Evolutionary conservation across 2,329 filamentous ascomycete genomes (phyloP).

Genomic region (Chaetomiaceae sp.): DNA sequence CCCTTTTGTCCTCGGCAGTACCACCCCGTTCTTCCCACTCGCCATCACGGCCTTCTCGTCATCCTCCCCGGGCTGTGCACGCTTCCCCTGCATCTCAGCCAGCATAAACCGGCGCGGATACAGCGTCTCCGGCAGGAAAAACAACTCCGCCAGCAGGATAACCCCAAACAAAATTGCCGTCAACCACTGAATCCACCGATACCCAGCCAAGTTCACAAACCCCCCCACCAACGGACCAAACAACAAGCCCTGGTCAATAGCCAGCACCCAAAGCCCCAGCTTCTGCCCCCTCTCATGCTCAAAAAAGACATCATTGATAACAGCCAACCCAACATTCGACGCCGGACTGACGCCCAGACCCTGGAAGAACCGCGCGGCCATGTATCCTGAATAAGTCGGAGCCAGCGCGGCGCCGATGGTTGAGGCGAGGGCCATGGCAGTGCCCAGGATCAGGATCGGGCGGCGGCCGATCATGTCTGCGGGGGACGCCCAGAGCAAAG

Average conservation of each 20-base stretch:
- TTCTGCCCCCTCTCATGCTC: constrained; percentile 53
- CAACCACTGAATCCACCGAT: constrained; percentile 52
- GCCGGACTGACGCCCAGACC: constrained; percentile 52
- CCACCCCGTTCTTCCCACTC: background rate
- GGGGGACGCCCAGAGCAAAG: constrained; percentile 44
- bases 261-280: constrained; percentile 53
- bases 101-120: constrained; percentile 51
- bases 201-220: constrained; percentile 44
- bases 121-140: constrained; percentile 52
- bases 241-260: constrained; percentile 29
- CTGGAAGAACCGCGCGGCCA: constrained; percentile 56
- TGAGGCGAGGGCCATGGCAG: constrained; percentile 32
- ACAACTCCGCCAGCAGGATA: constrained; percentile 44
- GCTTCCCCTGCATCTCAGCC: constrained; percentile 1
- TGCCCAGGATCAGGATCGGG: constrained; percentile 43
- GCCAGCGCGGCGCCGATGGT: constrained; percentile 34
- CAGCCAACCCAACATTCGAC: constrained; percentile 50
- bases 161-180: constrained; percentile 48
- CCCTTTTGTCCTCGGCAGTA: constrained; percentile 36
- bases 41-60: background rate
- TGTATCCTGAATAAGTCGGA: constrained; percentile 44
- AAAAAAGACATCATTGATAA: constrained; percentile 53
- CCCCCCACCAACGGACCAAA: constrained; percentile 39
- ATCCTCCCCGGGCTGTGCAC: background rate
- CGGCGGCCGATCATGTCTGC: constrained; percentile 51